phyloP scores from a whole-genome alignment of 768 basidiomycete species.

The Mycena leptocephala region DNA sequence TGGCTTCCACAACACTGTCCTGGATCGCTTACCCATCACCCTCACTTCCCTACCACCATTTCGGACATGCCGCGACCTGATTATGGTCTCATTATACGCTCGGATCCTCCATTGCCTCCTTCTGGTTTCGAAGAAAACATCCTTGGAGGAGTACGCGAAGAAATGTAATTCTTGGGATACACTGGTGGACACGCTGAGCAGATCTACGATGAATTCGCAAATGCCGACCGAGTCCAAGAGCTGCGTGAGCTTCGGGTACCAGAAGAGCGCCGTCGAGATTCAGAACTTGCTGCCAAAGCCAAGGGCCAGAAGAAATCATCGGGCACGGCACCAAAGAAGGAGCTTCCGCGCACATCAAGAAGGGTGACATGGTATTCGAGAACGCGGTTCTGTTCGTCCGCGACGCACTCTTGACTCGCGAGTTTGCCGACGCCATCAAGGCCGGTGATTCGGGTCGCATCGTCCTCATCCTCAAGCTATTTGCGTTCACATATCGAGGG shows the following conservation, averaged over 20 bases:
- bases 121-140: conserved; percentile 26
- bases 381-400: conserved; percentile 48
- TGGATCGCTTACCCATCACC: conserved; percentile 43
- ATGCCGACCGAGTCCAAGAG: conserved; percentile 27
- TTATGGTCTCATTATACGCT: conserved; percentile 46
- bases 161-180: not conserved
- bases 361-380: conserved; percentile 42
- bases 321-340: not conserved
- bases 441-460: conserved; percentile 47
- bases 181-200: not conserved
- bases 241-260: conserved; percentile 22
- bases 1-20: conserved; percentile 34
- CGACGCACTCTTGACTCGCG: conserved; percentile 42
- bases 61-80: conserved; percentile 45
- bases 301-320: not conserved
- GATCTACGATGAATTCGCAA: conserved; percentile 16
- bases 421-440: conserved; percentile 49
- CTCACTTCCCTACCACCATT: conserved; percentile 44
- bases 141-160: conserved; percentile 20
- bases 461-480: conserved; percentile 38
- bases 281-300: no score
- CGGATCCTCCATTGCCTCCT: conserved; percentile 44
- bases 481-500: conserved; percentile 41
- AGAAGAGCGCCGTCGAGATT: conserved; percentile 7
- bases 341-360: not conserved